Percentiles rank a stretch among this genome's conserved stretches.
phyloP scores from a whole-genome alignment of 306 rosid genomes.

The Datisca glomerata region DNA sequence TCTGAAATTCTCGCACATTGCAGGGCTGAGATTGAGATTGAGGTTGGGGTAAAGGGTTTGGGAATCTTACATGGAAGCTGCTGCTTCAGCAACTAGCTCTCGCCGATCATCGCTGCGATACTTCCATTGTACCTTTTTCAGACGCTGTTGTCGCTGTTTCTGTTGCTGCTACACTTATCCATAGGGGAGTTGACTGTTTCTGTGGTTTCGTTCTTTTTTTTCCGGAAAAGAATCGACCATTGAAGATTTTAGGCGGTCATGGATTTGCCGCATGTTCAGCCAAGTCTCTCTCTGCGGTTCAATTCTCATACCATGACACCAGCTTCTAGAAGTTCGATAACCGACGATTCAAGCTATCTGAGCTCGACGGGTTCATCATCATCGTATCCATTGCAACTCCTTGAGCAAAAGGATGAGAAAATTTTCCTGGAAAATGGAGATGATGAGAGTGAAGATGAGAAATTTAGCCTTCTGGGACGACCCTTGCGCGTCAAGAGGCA shows the following conservation, averaged over 20 bases:
- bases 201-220: background rate
- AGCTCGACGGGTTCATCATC: conserved; percentile 13
- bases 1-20: background rate
- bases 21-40: too few relatives aligned
- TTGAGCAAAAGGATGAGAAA: conserved; percentile 23
- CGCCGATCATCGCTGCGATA: conserved; percentile 21
- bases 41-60: too few relatives aligned
- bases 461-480: conserved; percentile 44
- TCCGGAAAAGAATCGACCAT: background rate
- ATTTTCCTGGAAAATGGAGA: conserved; percentile 22
- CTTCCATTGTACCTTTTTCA: conserved; percentile 26
- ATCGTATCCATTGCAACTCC: conserved; percentile 21
- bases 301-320: conserved; percentile 27
- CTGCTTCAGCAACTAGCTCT: conserved; percentile 17
- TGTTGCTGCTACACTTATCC: conserved; percentile 41
- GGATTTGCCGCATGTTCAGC: conserved; percentile 36
- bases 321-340: conserved; percentile 16
- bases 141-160: conserved; percentile 61
- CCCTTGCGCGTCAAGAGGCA: conserved; percentile 38
- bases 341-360: conserved; percentile 19
- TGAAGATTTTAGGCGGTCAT: conserved; percentile 3
- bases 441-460: conserved; percentile 30
- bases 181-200: background rate
- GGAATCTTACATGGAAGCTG: conserved; percentile 28
- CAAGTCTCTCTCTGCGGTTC: conserved; percentile 50